Percentiles rank a stretch among this genome's conserved stretches.
Evolutionary conservation across 306 rosid genomes (phyloP).

Genomic region (Citrullus amarus): DNA sequence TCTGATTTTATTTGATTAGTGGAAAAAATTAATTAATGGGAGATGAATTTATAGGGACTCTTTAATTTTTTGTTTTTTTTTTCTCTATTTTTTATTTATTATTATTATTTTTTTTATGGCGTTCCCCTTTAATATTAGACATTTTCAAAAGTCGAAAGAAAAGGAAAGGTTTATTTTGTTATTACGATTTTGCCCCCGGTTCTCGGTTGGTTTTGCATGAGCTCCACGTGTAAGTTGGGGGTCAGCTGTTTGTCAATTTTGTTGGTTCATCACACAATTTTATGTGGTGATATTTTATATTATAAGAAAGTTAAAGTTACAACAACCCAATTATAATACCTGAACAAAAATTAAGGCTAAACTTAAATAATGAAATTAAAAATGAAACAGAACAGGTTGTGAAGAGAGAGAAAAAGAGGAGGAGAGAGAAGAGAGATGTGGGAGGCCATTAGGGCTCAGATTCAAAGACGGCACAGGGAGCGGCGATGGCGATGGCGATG

Average conservation of each 20-base stretch:
- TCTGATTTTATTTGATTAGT: background rate
- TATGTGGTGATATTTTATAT: background rate
- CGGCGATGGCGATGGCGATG: conserved; percentile 25
- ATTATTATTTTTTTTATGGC: no score
- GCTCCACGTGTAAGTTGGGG: background rate
- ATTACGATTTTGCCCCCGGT: background rate
- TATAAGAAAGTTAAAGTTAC: no score
- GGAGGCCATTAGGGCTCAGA: conserved; percentile 62
- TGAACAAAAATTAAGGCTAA: no score
- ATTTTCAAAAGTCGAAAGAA: no score
- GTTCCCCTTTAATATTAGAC: no score
- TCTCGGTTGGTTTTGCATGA: background rate
- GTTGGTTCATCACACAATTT: background rate
- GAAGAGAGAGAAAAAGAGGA: conserved; percentile 33
- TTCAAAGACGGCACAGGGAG: conserved; percentile 16
- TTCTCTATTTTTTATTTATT: no score
- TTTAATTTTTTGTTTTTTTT: background rate
- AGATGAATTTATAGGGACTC: background rate
- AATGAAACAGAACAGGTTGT: conserved; percentile 30
- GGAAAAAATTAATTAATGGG: background rate
- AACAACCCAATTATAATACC: no score
- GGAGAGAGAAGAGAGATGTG: conserved; percentile 47
- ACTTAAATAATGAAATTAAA: no score
- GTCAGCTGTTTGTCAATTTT: background rate
- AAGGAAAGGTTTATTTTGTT: no score